Conservation (phyloP, 1,284 basidiomycete species). For the Ganoderma sinense region DNA sequence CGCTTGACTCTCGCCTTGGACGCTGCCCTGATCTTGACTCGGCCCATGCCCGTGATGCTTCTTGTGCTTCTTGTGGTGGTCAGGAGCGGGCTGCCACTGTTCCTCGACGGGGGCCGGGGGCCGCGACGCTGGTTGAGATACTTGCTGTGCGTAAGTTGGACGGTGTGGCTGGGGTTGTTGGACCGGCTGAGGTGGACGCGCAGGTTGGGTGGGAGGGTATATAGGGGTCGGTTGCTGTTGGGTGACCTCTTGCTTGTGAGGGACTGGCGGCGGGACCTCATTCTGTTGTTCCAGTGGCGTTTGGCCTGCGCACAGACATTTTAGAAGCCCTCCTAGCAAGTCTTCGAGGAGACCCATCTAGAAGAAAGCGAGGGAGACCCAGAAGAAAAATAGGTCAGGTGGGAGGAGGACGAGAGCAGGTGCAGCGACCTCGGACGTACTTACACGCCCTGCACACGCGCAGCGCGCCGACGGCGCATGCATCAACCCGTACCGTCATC, state of each 20-base stretch:
- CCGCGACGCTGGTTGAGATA: constrained; percentile 14
- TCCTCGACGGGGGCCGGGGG: constrained; percentile 11
- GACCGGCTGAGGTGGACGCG: constrained; percentile 18
- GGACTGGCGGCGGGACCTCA: constrained; percentile 28
- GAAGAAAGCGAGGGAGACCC: neutral
- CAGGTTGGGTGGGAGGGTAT: constrained; percentile 27
- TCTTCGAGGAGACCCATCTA: constrained; percentile 32
- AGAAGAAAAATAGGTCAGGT: neutral
- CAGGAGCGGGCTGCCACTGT: constrained; percentile 18
- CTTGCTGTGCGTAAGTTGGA: constrained; percentile 25
- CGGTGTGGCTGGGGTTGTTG: constrained; percentile 18
- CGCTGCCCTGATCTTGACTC: neutral
- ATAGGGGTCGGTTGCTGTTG: constrained; percentile 31
- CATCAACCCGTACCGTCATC: neutral
- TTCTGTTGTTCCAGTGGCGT: constrained; percentile 18
- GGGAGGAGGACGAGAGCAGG: neutral
- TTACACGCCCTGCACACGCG: neutral
- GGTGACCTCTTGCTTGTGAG: constrained; percentile 18
- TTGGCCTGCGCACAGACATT: constrained; percentile 34
- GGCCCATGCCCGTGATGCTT: constrained; percentile 10
- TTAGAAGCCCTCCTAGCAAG: constrained; percentile 32
- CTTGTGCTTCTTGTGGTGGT: constrained; percentile 28
- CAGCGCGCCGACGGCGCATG: neutral
- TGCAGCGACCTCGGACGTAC: neutral
- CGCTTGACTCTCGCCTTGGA: neutral